Evolutionary conservation across 331 rosid species (phyloP), one percentile per base, ranked within the genome.

Genomic region (Stylosanthes scabra): DNA sequence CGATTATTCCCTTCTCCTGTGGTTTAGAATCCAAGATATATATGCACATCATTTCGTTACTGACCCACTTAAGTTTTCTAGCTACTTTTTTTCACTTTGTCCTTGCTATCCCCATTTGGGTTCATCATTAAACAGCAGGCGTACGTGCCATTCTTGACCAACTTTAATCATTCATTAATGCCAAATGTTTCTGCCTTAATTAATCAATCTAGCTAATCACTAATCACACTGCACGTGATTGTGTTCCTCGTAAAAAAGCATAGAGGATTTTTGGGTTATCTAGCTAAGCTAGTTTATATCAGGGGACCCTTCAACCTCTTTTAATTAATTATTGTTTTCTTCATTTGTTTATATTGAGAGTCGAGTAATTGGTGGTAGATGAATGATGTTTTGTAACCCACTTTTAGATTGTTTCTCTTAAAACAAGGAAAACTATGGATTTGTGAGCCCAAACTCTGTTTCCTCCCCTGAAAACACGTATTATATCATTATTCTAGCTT

Each of bases 381-480:
- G 54, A 71, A 83, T 72, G 28, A 34, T 34, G 39, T 34, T 34
- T 15, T 41, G 5, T 12, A 52, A 14, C 28, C 58, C 58, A 29
- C 27, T 39, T 40, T n/a, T 10, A 15, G 47, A 29, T 74, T 69
- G 20, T 74, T 69, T 75, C 75, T 60, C 81, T 61, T 27, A 3
- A 66, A 78, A 76, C 64, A 68, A 77, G 61, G 51, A 68, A 44
- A 15, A 11, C 72, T 41, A 84, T 55, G 88, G 83, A 68, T 75
- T 37, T 77, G 55, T 51, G 62, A 81, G 83, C 82, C 81, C 88
- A 60, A 84, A 74, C 80, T 51, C 39, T 34, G 39, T 41, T 63
- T 71, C 44, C 34, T 34, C 34, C 72, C 76, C 88, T 55, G 76
- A 83, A 85, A 87, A 87, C 92, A 83, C 88, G 89, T 83, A 71